Evolutionary conservation across 1,284 basidiomycete genomes (phyloP), one percentile per base, ranked within the genome.

Genomic region (Rhodotorula sp.): DNA sequence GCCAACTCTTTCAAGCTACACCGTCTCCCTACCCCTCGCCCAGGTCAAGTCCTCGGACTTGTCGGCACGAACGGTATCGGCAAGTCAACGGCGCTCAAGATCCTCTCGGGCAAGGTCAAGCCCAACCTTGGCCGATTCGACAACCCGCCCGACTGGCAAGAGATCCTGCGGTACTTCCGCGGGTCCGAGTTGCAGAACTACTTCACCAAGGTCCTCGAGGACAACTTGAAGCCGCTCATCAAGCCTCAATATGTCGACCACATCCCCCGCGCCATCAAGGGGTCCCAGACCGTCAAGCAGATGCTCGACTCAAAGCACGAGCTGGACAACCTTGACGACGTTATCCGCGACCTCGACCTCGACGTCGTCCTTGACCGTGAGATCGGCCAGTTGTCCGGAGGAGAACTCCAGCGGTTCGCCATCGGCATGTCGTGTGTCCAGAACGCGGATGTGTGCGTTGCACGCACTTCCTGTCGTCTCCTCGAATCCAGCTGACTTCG

Each of bases 181-280:
- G 94, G 94, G 52, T 96, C 93, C 6, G 94, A 97, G 81, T 85
- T 97, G 44, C 94, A 97, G 80, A 98, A 97, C 80, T 97, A 97
- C 83, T 97, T 97, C 81, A 97, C 94, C 62, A 96, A 96, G 81
- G 91, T 97, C n/a, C 85, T 98, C 31, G 94, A 97, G 81, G 94
- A 98, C 80, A 94, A 98, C 79, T 84, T 97, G 78, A 96, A 96
- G 83, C 94, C 94, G 2, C 86, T 98, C 71, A 97, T 97, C 81
- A 98, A 98, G 82, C 94, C 94, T 1, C 94, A 98, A 86, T 98
- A 98, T 79, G 94, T 98, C 75, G 94, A 98, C 80, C 94, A 97
- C 80, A 97, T 98, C 78, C 94, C 94, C 11, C 87, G 89, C 65
- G 92, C 92, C 54, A 91, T 98, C 84, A 98, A 97, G 83, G 92